Percentiles rank a stretch among this genome's conserved stretches.
Conservation (phyloP, 169 alveolate genomes). For the Eimeria mitis region DNA sequence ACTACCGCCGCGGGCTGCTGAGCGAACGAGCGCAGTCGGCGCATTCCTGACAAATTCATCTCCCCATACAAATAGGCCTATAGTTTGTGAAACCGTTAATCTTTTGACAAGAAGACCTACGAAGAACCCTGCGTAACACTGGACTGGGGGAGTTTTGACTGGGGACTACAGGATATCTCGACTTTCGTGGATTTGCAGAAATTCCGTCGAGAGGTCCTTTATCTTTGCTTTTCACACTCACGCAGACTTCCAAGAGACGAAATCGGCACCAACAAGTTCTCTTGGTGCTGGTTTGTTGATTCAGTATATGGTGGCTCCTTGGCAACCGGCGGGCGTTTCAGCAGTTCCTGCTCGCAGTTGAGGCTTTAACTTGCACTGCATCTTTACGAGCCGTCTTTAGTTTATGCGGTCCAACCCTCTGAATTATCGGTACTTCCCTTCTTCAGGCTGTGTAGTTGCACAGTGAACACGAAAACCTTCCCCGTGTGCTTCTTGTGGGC, state of each 20-base stretch:
- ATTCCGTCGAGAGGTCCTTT: not conserved
- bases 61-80: not conserved
- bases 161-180: not conserved
- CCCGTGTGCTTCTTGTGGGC: not conserved
- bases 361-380: not conserved
- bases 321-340: not conserved
- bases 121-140: not conserved
- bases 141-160: not conserved
- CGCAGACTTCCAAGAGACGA: not conserved
- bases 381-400: not conserved
- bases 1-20: constrained; percentile 29
- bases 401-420: not conserved
- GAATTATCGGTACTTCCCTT: not conserved
- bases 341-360: not conserved
- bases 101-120: not conserved
- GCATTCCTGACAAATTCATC: not conserved
- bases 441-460: not conserved
- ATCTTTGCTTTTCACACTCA: not conserved
- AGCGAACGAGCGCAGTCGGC: constrained; percentile 12
- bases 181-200: not conserved
- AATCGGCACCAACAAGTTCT: not conserved
- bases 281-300: not conserved
- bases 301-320: not conserved
- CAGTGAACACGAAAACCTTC: not conserved
- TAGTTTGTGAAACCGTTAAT: not conserved